Conservation (phyloP, 306 rosid species). For the Trifolium repens region DNA sequence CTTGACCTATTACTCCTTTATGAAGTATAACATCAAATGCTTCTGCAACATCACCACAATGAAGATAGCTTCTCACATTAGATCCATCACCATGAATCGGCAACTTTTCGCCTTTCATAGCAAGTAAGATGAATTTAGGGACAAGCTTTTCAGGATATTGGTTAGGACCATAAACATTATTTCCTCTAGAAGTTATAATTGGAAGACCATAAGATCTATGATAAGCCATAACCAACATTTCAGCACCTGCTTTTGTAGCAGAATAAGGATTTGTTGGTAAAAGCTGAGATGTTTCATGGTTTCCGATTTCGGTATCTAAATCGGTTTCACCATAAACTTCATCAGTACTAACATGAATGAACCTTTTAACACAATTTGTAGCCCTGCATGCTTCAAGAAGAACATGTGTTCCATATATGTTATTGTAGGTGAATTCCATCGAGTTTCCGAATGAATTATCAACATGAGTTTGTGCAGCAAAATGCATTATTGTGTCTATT, state of each 20-base stretch:
- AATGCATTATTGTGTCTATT: conserved; percentile 80
- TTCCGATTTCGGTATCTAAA: conserved; percentile 58
- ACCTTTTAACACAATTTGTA: conserved; percentile 57
- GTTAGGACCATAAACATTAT: conserved; percentile 76
- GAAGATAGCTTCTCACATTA: conserved; percentile 75
- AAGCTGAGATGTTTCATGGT: conserved; percentile 70
- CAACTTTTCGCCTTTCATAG: conserved; percentile 71
- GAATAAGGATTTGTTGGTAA: conserved; percentile 81
- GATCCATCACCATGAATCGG: conserved; percentile 81
- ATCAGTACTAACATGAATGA: conserved; percentile 82
- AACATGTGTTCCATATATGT: conserved; percentile 76
- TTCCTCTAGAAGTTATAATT: conserved; percentile 67
- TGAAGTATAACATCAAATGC: conserved; percentile 87
- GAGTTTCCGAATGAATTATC: conserved; percentile 83
- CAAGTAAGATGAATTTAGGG: conserved; percentile 67
- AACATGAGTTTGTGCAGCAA: conserved; percentile 81
- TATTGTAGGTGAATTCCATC: conserved; percentile 75
- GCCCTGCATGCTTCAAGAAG: conserved; percentile 77
- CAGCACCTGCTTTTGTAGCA: conserved; percentile 83
- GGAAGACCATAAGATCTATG: conserved; percentile 69
- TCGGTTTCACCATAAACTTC: conserved; percentile 84
- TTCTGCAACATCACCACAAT: conserved; percentile 67
- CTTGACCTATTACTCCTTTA: conserved; percentile 68
- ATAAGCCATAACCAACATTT: conserved; percentile 82
- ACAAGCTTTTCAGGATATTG: conserved; percentile 80